Evolutionary conservation across 257 asterid species (phyloP), one percentile per base, ranked within the genome.

Genomic region (Lycium ferocissimum): DNA sequence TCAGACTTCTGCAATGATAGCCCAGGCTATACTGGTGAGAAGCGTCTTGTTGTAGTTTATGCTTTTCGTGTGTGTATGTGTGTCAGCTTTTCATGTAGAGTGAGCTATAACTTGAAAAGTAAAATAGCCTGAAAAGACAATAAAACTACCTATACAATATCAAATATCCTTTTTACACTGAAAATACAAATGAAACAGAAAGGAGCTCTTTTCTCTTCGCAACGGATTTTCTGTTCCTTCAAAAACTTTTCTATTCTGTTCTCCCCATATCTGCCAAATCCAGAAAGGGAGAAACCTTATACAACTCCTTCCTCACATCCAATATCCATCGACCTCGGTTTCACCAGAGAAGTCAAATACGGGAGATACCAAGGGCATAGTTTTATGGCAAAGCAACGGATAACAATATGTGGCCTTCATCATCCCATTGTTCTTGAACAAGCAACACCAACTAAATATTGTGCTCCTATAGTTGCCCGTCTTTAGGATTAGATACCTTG

Each of bases 21-120:
- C 88, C 90, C 96, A 2, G 92, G 94, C 83, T 95, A 95, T 91
- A 93, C 97, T 5, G 99, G 99, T 95, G 91, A 90, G 92, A 87
- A 82, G 76, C 70, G 5, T 61, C 63, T 78, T 83, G 79, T 71
- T 18, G 65, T 7, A 59, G 33, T 59, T 59, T 79, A 22, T 79
- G 49, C 22, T 35, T 69, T 49, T 22, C 38, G 62, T 59, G 38
- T 66, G 49, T 69, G 20, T 56, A 18, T 69, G 20, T 56, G 33
- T 69, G 13, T 26, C 14, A 1, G 38, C 17, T 0, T 57, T 62
- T 53, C 26, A 73, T 56, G 3, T 6, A 47, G 65, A 54, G 58
- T 14, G 54, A 22, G 8, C 33, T 59, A 59, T 59, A 18, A 6
- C 17, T 59, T 59, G 11, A 17, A 0, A 59, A 59, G 65, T 59